phyloP scores from a whole-genome alignment of 2,329 filamentous ascomycete genomes.

The Amphichorda felina region DNA sequence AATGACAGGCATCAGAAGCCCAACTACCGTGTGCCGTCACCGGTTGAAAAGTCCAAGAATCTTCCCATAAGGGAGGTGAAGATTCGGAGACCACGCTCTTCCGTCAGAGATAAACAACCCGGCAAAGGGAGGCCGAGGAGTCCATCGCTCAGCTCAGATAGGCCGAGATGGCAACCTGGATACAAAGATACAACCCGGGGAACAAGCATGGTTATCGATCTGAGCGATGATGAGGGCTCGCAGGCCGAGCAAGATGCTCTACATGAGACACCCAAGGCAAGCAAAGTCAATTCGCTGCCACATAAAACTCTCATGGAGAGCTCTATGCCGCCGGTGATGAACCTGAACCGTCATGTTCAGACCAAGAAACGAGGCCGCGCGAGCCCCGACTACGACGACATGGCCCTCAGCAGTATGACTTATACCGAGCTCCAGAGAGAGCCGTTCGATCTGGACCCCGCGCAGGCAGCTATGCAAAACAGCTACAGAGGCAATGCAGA shows the following conservation, averaged over 20 bases:
- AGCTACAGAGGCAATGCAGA: slow-evolving; percentile 22
- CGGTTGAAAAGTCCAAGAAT: slow-evolving; percentile 11
- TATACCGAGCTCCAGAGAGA: slow-evolving; percentile 37
- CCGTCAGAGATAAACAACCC: slow-evolving; percentile 1
- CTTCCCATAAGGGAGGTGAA: slow-evolving; percentile 26
- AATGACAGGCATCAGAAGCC: slow-evolving; percentile 7
- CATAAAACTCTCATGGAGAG: slow-evolving; percentile 10
- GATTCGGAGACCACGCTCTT: slow-evolving; percentile 10
- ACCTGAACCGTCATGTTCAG: slow-evolving; percentile 6
- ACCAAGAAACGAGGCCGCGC: slow-evolving; percentile 28
- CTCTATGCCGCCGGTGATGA: slow-evolving; percentile 8
- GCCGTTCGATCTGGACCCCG: slow-evolving; percentile 45
- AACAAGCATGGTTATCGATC: slow-evolving; percentile 1
- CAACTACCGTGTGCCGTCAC: slow-evolving; percentile 5
- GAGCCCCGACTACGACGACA: slow-evolving; percentile 45
- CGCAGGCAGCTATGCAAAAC: slow-evolving; percentile 25
- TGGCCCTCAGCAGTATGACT: slow-evolving; percentile 39
- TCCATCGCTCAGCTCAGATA: slow-evolving; percentile 5
- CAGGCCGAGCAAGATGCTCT: slow-evolving; percentile 2
- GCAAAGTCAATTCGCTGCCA: slow-evolving; percentile 8
- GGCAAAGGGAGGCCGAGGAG: slow-evolving; percentile 12
- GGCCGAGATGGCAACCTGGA: neutral
- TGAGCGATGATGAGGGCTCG: slow-evolving; percentile 6
- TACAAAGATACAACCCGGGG: neutral
- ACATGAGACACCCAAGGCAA: slow-evolving; percentile 12